phyloP scores from a whole-genome alignment of 1,139 yeast genomes.

The Sugiyamaella pinicola region DNA sequence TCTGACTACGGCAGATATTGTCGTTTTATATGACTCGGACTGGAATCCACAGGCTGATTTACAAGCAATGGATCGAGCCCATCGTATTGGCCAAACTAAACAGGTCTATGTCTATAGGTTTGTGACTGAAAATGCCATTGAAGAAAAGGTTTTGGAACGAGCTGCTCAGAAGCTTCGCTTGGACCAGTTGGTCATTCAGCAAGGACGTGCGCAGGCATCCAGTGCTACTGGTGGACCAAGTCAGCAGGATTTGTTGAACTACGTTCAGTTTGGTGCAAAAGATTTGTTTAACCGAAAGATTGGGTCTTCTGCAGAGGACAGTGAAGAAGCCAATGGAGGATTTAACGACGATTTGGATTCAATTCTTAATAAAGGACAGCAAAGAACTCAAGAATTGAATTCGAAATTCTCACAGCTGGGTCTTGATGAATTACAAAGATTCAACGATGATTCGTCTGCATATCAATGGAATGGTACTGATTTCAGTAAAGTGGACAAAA shows the following conservation, averaged over 20 bases:
- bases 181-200: slow-evolving; percentile 95
- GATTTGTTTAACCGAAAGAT: slow-evolving; percentile 61
- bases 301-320: slow-evolving; percentile 26
- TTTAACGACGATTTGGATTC: slow-evolving; percentile 79
- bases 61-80: slow-evolving; percentile 99
- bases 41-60: slow-evolving; percentile 99
- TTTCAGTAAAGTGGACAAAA: slow-evolving; percentile 58
- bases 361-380: slow-evolving; percentile 74
- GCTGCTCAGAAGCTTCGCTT: slow-evolving; percentile 92
- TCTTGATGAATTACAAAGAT: slow-evolving; percentile 87
- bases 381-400: slow-evolving; percentile 74
- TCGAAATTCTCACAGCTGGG: slow-evolving; percentile 83
- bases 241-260: slow-evolving; percentile 84
- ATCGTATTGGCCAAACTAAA: slow-evolving; percentile 95
- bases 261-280: slow-evolving; percentile 98
- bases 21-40: slow-evolving; percentile 87
- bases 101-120: slow-evolving; percentile 91
- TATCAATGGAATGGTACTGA: slow-evolving; percentile 97
- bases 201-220: slow-evolving; percentile 61
- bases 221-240: slow-evolving; percentile 52
- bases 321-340: slow-evolving; percentile 31
- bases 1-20: slow-evolving; percentile 89
- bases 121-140: slow-evolving; percentile 94
- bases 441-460: slow-evolving; percentile 86
- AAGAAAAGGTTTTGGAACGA: slow-evolving; percentile 91